These are phyloP conservation scores for Pezicula carpinea DNA, from an alignment of 2,329 filamentous ascomycete genomes.

Conservation along the genomic window DNA sequence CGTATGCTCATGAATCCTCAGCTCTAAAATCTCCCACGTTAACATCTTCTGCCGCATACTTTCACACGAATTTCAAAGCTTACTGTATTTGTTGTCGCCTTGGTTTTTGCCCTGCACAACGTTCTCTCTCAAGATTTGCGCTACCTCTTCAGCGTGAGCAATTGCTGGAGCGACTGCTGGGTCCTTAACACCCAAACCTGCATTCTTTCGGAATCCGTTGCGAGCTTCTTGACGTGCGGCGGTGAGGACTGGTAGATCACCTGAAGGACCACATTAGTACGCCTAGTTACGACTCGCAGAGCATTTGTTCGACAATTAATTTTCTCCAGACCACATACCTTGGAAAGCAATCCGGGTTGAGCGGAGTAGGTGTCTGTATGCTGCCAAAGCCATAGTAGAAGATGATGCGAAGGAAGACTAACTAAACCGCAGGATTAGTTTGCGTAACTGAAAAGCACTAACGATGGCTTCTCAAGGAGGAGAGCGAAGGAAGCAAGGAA, in stretches of 20 bases:
- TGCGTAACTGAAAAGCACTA: background rate
- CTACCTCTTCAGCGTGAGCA: conserved; percentile 76
- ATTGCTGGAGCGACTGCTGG: conserved; percentile 61
- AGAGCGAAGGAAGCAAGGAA: too few relatives aligned
- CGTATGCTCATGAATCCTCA: conserved; percentile 86
- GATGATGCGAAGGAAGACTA: background rate
- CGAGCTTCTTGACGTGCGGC: conserved; percentile 73
- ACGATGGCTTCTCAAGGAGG: background rate
- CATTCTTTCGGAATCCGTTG: conserved; percentile 65
- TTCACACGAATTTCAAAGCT: conserved; percentile 26
- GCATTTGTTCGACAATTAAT: background rate
- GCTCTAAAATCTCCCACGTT: conserved; percentile 46
- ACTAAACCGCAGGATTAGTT: background rate
- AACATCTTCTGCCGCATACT: background rate
- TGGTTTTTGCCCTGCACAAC: conserved; percentile 74
- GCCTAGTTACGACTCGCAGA: background rate
- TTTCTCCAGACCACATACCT: conserved; percentile 49
- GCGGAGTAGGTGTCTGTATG: conserved; percentile 78
- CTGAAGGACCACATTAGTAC: conserved; percentile 39
- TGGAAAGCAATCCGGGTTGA: conserved; percentile 79
- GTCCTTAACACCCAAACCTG: conserved; percentile 50
- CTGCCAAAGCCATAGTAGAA: conserved; percentile 58
- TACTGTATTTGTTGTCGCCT: conserved; percentile 54
- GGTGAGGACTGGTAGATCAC: conserved; percentile 62
- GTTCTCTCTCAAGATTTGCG: conserved; percentile 74